phyloP scores from a whole-genome alignment of 1,284 basidiomycete species.

The Cryptococcus floricola region DNA sequence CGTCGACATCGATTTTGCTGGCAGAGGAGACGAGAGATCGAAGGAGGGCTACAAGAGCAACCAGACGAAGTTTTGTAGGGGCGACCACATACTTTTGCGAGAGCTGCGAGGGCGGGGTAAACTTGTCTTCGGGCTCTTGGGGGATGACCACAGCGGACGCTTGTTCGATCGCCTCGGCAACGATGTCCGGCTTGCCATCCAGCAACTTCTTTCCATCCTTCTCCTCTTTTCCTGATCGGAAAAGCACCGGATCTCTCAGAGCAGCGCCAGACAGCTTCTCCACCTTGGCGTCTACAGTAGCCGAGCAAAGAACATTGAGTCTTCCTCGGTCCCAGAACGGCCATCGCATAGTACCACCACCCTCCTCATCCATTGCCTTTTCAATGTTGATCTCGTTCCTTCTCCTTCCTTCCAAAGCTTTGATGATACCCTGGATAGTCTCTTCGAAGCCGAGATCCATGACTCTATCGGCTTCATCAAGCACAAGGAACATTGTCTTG shows the following conservation, averaged over 20 bases:
- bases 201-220: conserved; percentile 9
- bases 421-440: conserved; percentile 72
- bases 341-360: conserved; percentile 49
- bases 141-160: conserved; percentile 28
- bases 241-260: conserved; percentile 56
- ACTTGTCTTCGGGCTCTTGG: conserved; percentile 55
- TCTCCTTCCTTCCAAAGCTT: conserved; percentile 73
- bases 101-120: conserved; percentile 91
- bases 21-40: conserved; percentile 63
- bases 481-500: conserved; percentile 90
- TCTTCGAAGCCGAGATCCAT: conserved; percentile 69
- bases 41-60: conserved; percentile 80
- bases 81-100: conserved; percentile 90
- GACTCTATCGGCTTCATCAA: conserved; percentile 92
- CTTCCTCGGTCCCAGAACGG: conserved; percentile 68
- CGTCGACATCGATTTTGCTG: conserved; percentile 26
- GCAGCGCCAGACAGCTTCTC: conserved; percentile 85
- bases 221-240: conserved; percentile 40
- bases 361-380: conserved; percentile 60
- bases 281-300: conserved; percentile 92
- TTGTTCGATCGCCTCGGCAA: conserved; percentile 27
- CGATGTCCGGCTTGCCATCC: conserved; percentile 15
- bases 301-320: conserved; percentile 89
- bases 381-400: conserved; percentile 69
- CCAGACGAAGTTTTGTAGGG: conserved; percentile 88